Evolutionary conservation across 805 yeast species (phyloP).

Genomic region (Lipomyces starkeyi): DNA sequence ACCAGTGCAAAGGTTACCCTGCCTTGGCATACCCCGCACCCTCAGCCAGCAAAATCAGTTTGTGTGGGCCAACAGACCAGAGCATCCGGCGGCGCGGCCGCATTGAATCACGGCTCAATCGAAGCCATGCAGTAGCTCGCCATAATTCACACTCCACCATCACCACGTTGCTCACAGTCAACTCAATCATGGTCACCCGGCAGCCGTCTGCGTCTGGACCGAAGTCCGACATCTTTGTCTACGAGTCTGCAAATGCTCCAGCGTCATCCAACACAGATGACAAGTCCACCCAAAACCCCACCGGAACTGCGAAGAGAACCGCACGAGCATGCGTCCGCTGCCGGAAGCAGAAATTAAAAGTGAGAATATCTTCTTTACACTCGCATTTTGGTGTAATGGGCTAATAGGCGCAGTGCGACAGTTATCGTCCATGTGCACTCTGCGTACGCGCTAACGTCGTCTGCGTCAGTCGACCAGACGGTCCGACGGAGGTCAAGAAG

Average conservation of each 20-base stretch:
- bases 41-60: no score
- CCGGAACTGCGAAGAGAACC: constrained; percentile 26
- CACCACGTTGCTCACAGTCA: background rate
- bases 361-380: constrained; percentile 7
- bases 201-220: background rate
- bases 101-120: no score
- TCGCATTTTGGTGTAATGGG: background rate
- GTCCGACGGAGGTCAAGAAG: background rate
- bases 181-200: constrained; percentile 14
- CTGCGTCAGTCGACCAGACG: constrained; percentile 33
- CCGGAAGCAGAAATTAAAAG: constrained; percentile 35
- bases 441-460: constrained; percentile 37
- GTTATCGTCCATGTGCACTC: constrained; percentile 36
- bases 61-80: no score
- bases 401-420: constrained; percentile 26
- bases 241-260: constrained; percentile 20
- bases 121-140: background rate
- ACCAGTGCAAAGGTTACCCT: no score
- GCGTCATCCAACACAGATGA: constrained; percentile 6
- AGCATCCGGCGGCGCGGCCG: no score
- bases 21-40: no score
- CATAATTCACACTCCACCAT: background rate
- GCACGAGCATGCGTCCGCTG: constrained; percentile 37
- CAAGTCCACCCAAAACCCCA: constrained; percentile 4
- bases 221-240: constrained; percentile 28